These are phyloP conservation scores for Paraconiothyrium sp. DNA, from an alignment of 2,329 filamentous ascomycete species.

Conservation along the genomic window DNA sequence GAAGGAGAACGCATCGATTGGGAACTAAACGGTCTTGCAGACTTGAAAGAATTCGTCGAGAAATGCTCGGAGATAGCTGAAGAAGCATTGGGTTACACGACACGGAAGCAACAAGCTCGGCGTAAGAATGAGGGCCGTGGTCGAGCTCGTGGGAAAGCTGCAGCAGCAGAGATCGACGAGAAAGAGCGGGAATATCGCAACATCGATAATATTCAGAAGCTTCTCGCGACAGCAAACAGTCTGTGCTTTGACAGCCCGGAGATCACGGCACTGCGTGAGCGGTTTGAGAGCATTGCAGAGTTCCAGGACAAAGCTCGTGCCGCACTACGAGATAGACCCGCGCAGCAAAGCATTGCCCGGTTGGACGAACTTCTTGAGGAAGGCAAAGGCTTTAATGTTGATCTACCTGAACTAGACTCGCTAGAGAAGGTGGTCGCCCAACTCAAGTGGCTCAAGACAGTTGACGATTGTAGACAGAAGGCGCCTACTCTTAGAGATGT, in stretches of 20 bases:
- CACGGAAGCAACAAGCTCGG: constrained; percentile 95
- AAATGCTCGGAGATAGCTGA: constrained; percentile 98
- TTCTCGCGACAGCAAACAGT: constrained; percentile 83
- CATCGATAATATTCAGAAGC: constrained; percentile 84
- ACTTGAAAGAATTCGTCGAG: constrained; percentile 89
- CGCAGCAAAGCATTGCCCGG: constrained; percentile 67
- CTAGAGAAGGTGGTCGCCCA: constrained; percentile 84
- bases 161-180: constrained; percentile 79
- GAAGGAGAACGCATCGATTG: constrained; percentile 98
- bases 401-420: constrained; percentile 86
- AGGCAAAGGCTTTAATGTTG: constrained; percentile 88
- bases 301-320: constrained; percentile 81
- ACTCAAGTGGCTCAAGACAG: constrained; percentile 87
- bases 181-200: constrained; percentile 84
- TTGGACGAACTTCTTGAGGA: constrained; percentile 92
- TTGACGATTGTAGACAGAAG: constrained; percentile 69
- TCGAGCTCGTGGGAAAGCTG: constrained; percentile 67
- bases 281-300: constrained; percentile 81
- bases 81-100: constrained; percentile 94
- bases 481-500: constrained; percentile 80
- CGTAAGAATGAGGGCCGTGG: constrained; percentile 91
- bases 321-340: constrained; percentile 69
- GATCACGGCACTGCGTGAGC: constrained; percentile 84
- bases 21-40: constrained; percentile 81
- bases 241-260: constrained; percentile 95